Base-by-base conservation (phyloP, 768 basidiomycete genomes). In the Leccinum ochraceum region DNA sequence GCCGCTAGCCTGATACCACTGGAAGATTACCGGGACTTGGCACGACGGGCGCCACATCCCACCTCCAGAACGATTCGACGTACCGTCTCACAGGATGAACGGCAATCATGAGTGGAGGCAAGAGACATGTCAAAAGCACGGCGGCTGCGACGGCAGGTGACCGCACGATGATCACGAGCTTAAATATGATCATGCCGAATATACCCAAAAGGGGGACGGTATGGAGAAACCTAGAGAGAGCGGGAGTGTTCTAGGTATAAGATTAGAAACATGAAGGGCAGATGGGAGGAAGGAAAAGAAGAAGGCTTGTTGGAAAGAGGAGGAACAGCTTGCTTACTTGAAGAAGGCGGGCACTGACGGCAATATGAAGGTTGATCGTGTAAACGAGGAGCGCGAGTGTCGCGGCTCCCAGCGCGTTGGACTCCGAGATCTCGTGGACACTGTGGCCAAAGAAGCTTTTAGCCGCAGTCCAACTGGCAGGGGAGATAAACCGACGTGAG, bases 361-460 rank as follows among this genome's bases (percentile, higher is more conserved):
- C 61, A 52, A 68, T 55, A 36, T 75, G 65, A 59, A 74, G 66
- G 37, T 66, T 74, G 49, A 75, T 66, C 2, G 72, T 74, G 34
- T 75, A 71, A 5, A 74, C 53, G 28, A 74, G 49, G 30, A 75
- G 68, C 14, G 63, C 63, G 22, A 73, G 61, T 4, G 74, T 72
- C 34, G 60, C 53, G n/a, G 66, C 59, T 42, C 39, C 61, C 8
- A 74, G 51, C 16, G 39, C 55, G 3, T 37, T 50, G 3, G 70
- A 68, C n/a, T 65, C 62, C 28, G 67, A 69, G 17, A 68, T 53
- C 1, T 61, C 60, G 50, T 71, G 69, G 52, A 73, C 22, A 8
- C 72, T 73, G 26, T 32, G 37, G 10, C 28, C 28, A 22, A 44
- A 17, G n/a, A 53, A 16, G 17, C 36, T 28, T 28, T 68, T 22